Conservation (phyloP, 2,329 filamentous ascomycete genomes). For the Raffaelea ambrosiae region DNA sequence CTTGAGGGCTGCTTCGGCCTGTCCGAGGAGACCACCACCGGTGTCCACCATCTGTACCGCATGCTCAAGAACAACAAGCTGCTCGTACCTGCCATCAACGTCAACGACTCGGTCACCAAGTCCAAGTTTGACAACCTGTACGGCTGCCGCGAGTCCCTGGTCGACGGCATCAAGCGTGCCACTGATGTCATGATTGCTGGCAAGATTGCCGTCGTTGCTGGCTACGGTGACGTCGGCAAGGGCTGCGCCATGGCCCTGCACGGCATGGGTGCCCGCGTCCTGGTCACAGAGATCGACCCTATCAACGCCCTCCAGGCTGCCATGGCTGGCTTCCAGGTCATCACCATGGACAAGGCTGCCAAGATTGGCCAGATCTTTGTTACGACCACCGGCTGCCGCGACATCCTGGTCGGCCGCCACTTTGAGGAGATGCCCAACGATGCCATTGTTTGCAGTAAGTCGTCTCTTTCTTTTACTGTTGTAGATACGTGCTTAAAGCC, state of each 20-base stretch:
- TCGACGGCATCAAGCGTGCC: constrained; percentile 99
- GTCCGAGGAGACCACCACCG: constrained; percentile 98
- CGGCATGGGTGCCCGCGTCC: constrained; percentile 93
- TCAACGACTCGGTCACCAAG: constrained; percentile 99
- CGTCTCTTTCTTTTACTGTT: neutral
- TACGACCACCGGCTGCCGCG: constrained; percentile 97
- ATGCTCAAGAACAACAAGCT: constrained; percentile 91
- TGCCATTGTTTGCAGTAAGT: constrained; percentile 91
- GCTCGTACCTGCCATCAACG: constrained; percentile 93
- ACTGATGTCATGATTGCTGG: constrained; percentile 99
- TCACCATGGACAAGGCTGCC: constrained; percentile 93
- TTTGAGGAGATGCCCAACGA: constrained; percentile 96
- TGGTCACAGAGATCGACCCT: constrained; percentile 95
- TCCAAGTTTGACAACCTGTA: constrained; percentile 99
- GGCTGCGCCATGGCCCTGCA: constrained; percentile 92
- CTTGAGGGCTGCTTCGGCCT: constrained; percentile 97
- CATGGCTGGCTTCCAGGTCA: constrained; percentile 94
- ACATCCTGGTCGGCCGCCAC: constrained; percentile 87
- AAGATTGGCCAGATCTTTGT: constrained; percentile 91
- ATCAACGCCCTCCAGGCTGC: constrained; percentile 99
- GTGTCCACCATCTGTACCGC: constrained; percentile 98
- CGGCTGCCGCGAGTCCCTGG: constrained; percentile 96
- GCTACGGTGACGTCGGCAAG: constrained; percentile 99
- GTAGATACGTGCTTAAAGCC: neutral
- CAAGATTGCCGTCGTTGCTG: constrained; percentile 95